Percentiles rank a stretch among this genome's conserved stretches.
Evolutionary conservation across 164 flowering plant genomes (phyloP).

Genomic region (Dillenia turbinata): DNA sequence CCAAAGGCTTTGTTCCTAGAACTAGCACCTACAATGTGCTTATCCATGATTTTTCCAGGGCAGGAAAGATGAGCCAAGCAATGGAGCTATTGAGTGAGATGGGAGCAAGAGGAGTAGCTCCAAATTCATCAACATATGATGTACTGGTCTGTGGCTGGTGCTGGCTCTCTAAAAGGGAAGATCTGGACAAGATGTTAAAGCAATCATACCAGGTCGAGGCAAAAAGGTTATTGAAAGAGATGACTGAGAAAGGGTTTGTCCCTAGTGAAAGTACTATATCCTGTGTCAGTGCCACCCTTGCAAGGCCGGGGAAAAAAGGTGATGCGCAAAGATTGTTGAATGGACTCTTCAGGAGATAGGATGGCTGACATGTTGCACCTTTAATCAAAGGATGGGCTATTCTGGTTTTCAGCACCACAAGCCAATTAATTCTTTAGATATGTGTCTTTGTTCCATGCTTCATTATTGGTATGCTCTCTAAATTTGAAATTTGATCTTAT

Average conservation of each 20-base stretch:
- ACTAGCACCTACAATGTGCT: conserved; percentile 74
- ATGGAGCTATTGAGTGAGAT: conserved; percentile 83
- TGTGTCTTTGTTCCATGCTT: no score
- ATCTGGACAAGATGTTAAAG: conserved; percentile 28
- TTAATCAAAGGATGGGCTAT: no score
- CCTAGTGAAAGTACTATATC: conserved; percentile 48
- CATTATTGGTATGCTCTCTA: no score
- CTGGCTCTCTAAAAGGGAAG: conserved; percentile 41
- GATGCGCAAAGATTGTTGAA: conserved; percentile 36
- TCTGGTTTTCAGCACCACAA: no score
- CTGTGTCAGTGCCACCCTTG: conserved; percentile 39
- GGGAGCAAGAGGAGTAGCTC: conserved; percentile 55
- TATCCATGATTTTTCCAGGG: conserved; percentile 57
- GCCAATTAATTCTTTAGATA: no score
- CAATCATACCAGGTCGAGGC: conserved; percentile 44
- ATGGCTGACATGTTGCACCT: background rate
- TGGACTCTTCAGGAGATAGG: conserved; percentile 26
- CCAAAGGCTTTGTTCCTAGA: conserved; percentile 68
- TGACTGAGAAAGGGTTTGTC: conserved; percentile 50
- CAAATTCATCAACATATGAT: conserved; percentile 78
- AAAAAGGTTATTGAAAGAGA: conserved; percentile 48
- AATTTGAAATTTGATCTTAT: no score
- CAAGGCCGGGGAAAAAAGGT: conserved; percentile 41
- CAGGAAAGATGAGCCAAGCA: conserved; percentile 76
- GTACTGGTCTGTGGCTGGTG: conserved; percentile 86